Conservation (phyloP, 2,329 filamentous ascomycete genomes). For the Epichloe elymi region DNA sequence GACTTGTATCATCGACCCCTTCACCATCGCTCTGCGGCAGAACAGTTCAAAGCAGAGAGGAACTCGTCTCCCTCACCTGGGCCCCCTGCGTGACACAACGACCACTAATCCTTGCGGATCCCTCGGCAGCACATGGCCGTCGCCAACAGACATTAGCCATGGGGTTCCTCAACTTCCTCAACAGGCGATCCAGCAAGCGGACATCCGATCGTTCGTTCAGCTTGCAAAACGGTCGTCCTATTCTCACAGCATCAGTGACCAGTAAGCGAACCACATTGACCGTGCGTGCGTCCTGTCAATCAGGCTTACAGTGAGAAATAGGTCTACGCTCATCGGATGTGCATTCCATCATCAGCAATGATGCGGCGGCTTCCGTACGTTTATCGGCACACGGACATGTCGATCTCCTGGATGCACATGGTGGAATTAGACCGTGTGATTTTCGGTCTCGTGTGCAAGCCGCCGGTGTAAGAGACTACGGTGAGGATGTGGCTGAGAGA, state of each 20-base stretch:
- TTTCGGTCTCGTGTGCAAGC: constrained; percentile 34
- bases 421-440: constrained; percentile 29
- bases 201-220: neutral
- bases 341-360: neutral
- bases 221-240: neutral
- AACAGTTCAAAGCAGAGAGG: neutral
- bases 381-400: neutral
- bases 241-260: neutral
- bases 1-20: neutral
- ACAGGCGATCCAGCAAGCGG: constrained; percentile 1
- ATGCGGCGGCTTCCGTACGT: neutral
- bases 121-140: neutral
- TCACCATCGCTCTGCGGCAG: neutral
- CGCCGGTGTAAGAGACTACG: constrained; percentile 36
- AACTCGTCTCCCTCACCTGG: neutral
- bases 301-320: neutral
- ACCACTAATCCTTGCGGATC: neutral
- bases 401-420: constrained; percentile 15
- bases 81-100: neutral
- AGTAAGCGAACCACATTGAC: neutral
- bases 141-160: neutral
- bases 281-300: neutral
- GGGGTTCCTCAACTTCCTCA: constrained; percentile 5
- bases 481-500: constrained; percentile 47
- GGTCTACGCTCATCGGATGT: neutral